Evolutionary conservation across 208 protist genomes (phyloP).

Genomic region (Trypanosoma scelopori): DNA sequence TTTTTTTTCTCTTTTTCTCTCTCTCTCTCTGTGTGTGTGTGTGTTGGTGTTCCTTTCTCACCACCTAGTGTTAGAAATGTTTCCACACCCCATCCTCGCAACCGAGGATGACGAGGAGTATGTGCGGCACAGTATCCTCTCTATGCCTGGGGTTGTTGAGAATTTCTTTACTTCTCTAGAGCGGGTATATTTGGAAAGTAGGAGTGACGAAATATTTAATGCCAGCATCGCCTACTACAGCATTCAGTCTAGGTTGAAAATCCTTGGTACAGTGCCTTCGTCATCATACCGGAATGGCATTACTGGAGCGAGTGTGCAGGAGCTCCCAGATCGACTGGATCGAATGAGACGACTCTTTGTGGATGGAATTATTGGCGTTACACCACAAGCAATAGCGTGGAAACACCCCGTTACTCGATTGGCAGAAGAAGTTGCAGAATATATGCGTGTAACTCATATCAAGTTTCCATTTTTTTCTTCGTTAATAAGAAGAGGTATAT

Average conservation of each 20-base stretch:
- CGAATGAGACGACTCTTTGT: constrained; percentile 71
- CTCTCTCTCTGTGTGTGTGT: constrained; percentile 1
- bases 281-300: constrained; percentile 39
- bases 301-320: constrained; percentile 27
- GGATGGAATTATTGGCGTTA: constrained; percentile 63
- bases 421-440: constrained; percentile 68
- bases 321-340: constrained; percentile 67
- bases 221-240: constrained; percentile 57
- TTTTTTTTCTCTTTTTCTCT: constrained; percentile 13
- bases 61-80: constrained; percentile 41
- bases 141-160: constrained; percentile 52
- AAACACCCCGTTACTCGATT: constrained; percentile 66
- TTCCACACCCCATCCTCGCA: constrained; percentile 87
- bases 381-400: constrained; percentile 73
- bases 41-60: not conserved
- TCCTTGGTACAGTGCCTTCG: constrained; percentile 42
- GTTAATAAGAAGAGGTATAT: constrained; percentile 47
- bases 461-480: constrained; percentile 52
- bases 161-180: constrained; percentile 74
- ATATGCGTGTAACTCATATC: constrained; percentile 52
- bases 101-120: constrained; percentile 86
- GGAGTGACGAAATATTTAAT: constrained; percentile 37
- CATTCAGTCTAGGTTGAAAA: constrained; percentile 59
- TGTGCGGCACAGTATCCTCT: constrained; percentile 60
- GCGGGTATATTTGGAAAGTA: constrained; percentile 55